phyloP scores from a whole-genome alignment of 1,284 basidiomycete species.

The Naganishia sp. region DNA sequence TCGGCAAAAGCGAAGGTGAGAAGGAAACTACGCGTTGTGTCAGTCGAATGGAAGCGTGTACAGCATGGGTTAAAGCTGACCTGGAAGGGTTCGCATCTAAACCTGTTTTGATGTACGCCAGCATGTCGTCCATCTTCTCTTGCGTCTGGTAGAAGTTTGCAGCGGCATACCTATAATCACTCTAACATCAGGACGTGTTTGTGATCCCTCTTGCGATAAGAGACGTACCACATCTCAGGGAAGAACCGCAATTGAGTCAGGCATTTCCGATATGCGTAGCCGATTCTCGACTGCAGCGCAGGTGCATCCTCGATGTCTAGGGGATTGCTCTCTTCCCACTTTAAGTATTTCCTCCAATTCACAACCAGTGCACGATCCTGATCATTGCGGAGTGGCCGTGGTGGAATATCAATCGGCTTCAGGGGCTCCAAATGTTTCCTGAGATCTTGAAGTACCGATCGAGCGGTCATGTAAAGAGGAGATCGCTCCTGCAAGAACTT shows the following conservation, averaged over 20 bases:
- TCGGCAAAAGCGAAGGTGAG: slow-evolving; percentile 90
- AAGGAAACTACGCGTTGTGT: slow-evolving; percentile 66
- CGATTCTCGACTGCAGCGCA: slow-evolving; percentile 69
- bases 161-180: slow-evolving; percentile 74
- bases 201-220: neutral
- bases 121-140: slow-evolving; percentile 79
- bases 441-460: slow-evolving; percentile 81
- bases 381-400: slow-evolving; percentile 70
- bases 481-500: slow-evolving; percentile 87
- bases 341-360: slow-evolving; percentile 87
- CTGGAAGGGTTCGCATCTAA: slow-evolving; percentile 84
- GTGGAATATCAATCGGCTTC: slow-evolving; percentile 66
- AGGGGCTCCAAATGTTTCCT: slow-evolving; percentile 66
- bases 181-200: neutral
- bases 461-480: slow-evolving; percentile 87
- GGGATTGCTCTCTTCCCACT: slow-evolving; percentile 95
- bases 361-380: slow-evolving; percentile 73
- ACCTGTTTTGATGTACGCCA: slow-evolving; percentile 77
- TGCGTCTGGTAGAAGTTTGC: slow-evolving; percentile 73
- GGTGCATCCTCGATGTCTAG: slow-evolving; percentile 78
- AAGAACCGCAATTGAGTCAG: slow-evolving; percentile 89
- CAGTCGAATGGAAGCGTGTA: slow-evolving; percentile 10
- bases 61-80: slow-evolving; percentile 50
- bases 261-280: slow-evolving; percentile 78
- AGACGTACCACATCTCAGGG: slow-evolving; percentile 82